These are phyloP conservation scores for Hypoxylon perforatum DNA, from an alignment of 495 filamentous ascomycete genomes.

Conservation along the genomic window DNA sequence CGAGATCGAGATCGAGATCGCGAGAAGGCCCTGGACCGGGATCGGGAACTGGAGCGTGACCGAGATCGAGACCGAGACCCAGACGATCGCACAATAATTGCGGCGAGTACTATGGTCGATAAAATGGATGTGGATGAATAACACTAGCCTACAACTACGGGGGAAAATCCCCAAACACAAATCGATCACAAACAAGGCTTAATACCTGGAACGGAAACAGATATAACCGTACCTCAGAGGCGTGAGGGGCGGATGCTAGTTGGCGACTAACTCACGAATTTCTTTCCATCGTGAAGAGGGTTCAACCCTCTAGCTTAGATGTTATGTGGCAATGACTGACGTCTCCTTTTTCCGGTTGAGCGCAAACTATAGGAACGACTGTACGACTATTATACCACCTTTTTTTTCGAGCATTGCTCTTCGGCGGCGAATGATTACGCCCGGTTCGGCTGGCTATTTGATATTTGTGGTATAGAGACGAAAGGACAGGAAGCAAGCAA, in stretches of 20 bases:
- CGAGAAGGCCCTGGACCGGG: conserved; percentile 7
- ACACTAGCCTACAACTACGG: conserved; percentile 16
- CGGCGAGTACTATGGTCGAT: conserved; percentile 46
- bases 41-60: background rate
- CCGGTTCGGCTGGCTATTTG: conserved; percentile 13
- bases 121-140: conserved; percentile 51
- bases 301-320: conserved; percentile 27
- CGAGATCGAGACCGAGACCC: conserved; percentile 16
- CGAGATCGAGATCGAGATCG: conserved; percentile 17
- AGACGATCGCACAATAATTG: conserved; percentile 42
- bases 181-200: conserved; percentile 8
- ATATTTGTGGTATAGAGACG: conserved; percentile 11
- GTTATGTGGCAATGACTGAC: conserved; percentile 27
- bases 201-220: background rate
- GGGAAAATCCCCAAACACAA: conserved; percentile 8
- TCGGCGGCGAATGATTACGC: conserved; percentile 6
- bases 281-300: conserved; percentile 21
- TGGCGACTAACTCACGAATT: conserved; percentile 26
- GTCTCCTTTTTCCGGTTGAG: conserved; percentile 25
- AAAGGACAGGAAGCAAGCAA: background rate
- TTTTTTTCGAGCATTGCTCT: conserved; percentile 28
- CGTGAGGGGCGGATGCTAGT: background rate
- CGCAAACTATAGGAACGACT: conserved; percentile 35
- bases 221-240: conserved; percentile 2
- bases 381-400: conserved; percentile 40